These are phyloP conservation scores for Cucurbita maxima DNA, from an alignment of 306 rosid genomes.

Conservation along the genomic window DNA sequence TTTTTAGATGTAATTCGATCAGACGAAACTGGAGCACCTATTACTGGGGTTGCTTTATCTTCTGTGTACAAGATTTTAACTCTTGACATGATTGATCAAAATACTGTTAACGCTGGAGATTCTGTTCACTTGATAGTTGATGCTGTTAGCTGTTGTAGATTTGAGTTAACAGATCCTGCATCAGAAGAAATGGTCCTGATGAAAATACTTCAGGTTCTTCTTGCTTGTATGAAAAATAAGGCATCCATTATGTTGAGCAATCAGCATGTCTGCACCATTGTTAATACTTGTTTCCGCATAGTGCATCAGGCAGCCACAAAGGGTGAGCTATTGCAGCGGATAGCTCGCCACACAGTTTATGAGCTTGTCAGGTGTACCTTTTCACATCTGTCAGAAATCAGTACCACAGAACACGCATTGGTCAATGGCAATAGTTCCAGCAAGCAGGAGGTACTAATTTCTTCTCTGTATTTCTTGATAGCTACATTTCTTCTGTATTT, in stretches of 20 bases:
- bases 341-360: conserved; percentile 84
- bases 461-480: not conserved
- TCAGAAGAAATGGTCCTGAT: conserved; percentile 86
- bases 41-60: conserved; percentile 85
- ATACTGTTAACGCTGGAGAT: conserved; percentile 70
- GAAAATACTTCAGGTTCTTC: conserved; percentile 94
- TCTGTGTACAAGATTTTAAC: conserved; percentile 88
- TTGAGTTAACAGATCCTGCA: conserved; percentile 88
- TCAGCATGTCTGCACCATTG: conserved; percentile 94
- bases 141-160: conserved; percentile 92
- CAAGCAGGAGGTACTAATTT: conserved; percentile 12
- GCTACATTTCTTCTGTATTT: not conserved
- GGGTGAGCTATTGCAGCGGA: conserved; percentile 84
- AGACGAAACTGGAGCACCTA: conserved; percentile 90
- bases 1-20: conserved; percentile 91
- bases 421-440: conserved; percentile 8
- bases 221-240: conserved; percentile 93
- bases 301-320: conserved; percentile 92
- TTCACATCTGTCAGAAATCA: conserved; percentile 87
- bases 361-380: conserved; percentile 86
- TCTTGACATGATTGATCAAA: conserved; percentile 76
- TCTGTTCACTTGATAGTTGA: conserved; percentile 93
- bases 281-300: conserved; percentile 88
- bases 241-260: conserved; percentile 86
- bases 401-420: conserved; percentile 30